These are phyloP conservation scores for Striga hermonthica DNA, from an alignment of 305 asterid genomes.

Conservation along the genomic window DNA sequence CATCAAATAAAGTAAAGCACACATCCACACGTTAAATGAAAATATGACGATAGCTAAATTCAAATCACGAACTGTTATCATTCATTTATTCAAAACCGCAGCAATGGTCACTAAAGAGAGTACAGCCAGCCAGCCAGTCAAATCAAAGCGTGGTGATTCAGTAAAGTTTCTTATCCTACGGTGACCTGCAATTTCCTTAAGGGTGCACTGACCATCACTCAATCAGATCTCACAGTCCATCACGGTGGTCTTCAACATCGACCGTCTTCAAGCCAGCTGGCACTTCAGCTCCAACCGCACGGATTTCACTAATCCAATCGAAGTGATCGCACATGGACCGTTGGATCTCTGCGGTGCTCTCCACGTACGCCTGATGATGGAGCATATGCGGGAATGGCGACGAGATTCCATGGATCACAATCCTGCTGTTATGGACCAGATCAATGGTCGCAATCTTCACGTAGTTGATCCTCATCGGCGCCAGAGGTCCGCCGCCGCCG, in stretches of 20 bases:
- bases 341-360: conserved; percentile 31
- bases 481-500: conserved; percentile 56
- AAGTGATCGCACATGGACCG: conserved; percentile 40
- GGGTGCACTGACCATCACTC: conserved; percentile 6
- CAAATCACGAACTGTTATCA: neutral
- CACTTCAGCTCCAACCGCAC: conserved; percentile 41
- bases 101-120: conserved; percentile 12
- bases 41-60: neutral
- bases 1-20: no score
- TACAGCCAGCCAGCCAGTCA: conserved; percentile 19
- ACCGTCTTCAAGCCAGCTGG: conserved; percentile 43
- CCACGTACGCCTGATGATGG: conserved; percentile 37
- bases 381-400: conserved; percentile 66
- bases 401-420: conserved; percentile 62
- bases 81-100: conserved; percentile 22
- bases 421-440: conserved; percentile 61
- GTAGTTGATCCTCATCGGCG: conserved; percentile 64
- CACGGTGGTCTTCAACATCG: conserved; percentile 39
- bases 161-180: conserved; percentile 26
- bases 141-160: conserved; percentile 6
- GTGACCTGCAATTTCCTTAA: conserved; percentile 22
- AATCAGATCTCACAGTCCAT: conserved; percentile 39
- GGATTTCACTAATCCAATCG: conserved; percentile 45
- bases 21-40: neutral
- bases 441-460: conserved; percentile 52